Base-by-base conservation (phyloP, 179 eudicot genomes). In the Corrigiola litoralis region DNA sequence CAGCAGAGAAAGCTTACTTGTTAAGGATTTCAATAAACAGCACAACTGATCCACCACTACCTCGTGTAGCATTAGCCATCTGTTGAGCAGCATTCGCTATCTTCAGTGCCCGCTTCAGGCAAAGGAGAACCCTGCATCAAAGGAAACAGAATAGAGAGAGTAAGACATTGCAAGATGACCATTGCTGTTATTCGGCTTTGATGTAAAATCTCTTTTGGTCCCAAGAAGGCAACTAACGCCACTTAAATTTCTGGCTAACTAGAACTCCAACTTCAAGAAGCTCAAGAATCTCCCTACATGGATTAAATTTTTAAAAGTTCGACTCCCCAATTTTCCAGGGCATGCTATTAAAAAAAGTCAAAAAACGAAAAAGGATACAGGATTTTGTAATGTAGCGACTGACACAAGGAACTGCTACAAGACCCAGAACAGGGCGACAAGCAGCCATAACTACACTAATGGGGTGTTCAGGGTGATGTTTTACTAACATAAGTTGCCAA, bases 11-110 rank as follows among this genome's bases (percentile, higher is more conserved):
- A 27, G 62, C 77, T 68, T 80, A 92, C 98, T 92, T 92, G 86
- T 92, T 92, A 46, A 92, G 80, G 77, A 92, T 85, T 75, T 92
- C 98, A 31, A 92, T 84, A 72, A 92, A 90, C 68, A 92, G 86
- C 58, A 84, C 58, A 73, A 84, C 87, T 20, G 95, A 87, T 67
- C 95, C 92, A 33, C 92, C 80, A 73, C 86, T 84, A 63, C 98
- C 98, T 49, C 92, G 83, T 54, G 95, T 80, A 65, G 88, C 99
- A 82, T 74, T 94, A 31, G 89, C 75, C 97, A 94, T 94, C 73
- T 90, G 95, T 81, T 94, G 97, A 73, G 87, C 95, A 31, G 95
- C 94, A 76, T 90, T 90, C 24, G 99, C 97, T 12, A 94, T 94
- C 79, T 87, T 82, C 53, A 94, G 67, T 42, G 99, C 94, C 62